Base-by-base conservation (phyloP, 2,329 filamentous ascomycete genomes). In the Trichoderma koningiopsis region DNA sequence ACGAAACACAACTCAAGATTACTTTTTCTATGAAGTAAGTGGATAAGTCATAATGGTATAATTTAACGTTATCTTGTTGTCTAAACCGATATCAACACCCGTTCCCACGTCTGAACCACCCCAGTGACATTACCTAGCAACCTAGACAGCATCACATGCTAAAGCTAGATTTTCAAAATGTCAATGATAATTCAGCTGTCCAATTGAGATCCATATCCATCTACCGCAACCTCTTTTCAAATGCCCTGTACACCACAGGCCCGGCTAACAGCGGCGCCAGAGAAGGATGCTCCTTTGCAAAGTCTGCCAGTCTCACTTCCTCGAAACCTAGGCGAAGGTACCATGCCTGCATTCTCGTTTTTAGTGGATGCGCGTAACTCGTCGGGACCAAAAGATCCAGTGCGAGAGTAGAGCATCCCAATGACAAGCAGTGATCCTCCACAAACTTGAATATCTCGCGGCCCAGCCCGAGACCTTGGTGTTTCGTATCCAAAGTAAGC, bases 241-340 rank as follows among this genome's bases (percentile, higher is more conserved):
- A 77, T 1, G 77, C 65, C 33, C 69, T 73, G 16, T 77, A 77
- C 6, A 77, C 76, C 0, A 72, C 73, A 1, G 77, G 77, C 0
- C 75, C 77, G 0, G 72, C 66, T 22, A 79, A 65, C 10, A 75
- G 40, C 10, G 72, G 71, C 1, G 72, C 74, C 29, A 79, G 49
- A 1, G 71, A 71, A 4, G 77, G 77, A 40, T 78, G 77, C 7
- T 78, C 76, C 0, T 74, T 49, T 4, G 66, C 62, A 66, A 78
- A 79, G 16, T 71, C 70, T 0, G 72, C 75, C n/a, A 78, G 27
- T 35, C 72, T 75, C 0, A 77, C 72, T 27, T 74, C 22, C 29
- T 64, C 35, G 55, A 79, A 79, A 0, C 76, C 77, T 72, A 78
- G 70, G 2, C 77, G 70, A 5, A 40, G 57, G 52, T 78, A 78